phyloP scores from a whole-genome alignment of 2,329 filamentous ascomycete genomes.

The Colletotrichum horii region DNA sequence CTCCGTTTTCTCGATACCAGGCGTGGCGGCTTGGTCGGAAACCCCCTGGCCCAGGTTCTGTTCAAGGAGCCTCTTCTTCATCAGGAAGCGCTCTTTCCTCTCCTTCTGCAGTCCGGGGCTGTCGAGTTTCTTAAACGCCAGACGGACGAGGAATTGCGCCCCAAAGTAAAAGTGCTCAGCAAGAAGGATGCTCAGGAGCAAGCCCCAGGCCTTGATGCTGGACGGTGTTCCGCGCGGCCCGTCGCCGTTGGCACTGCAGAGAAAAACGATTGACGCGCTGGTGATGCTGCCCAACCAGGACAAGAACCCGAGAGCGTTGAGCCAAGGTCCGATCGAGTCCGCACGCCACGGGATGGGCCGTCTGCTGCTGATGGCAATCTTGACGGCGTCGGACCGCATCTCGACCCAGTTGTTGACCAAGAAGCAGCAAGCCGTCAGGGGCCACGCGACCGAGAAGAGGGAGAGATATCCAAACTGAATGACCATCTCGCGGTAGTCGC shows the following conservation, averaged over 20 bases:
- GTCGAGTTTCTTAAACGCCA: constrained; percentile 80
- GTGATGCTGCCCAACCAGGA: constrained; percentile 93
- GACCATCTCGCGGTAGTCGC: constrained; percentile 92
- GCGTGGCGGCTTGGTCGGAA: constrained; percentile 51
- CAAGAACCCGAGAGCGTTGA: constrained; percentile 85
- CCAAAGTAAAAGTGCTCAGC: constrained; percentile 91
- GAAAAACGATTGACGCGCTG: constrained; percentile 84
- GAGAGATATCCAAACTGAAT: constrained; percentile 87
- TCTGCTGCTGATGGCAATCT: constrained; percentile 89
- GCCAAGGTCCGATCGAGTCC: constrained; percentile 93
- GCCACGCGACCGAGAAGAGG: constrained; percentile 94
- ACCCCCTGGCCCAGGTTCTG: constrained; percentile 69
- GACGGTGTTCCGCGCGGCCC: constrained; percentile 69
- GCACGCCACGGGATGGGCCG: constrained; percentile 88
- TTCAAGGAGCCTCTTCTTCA: constrained; percentile 80
- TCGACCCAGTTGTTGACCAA: constrained; percentile 97
- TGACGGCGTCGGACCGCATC: constrained; percentile 89
- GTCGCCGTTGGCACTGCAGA: constrained; percentile 84
- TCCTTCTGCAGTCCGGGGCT: constrained; percentile 87
- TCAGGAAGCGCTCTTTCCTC: constrained; percentile 77
- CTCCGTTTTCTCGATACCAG: constrained; percentile 56
- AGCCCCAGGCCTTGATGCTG: constrained; percentile 77
- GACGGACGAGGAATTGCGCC: constrained; percentile 73
- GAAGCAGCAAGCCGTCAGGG: constrained; percentile 87
- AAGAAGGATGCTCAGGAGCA: constrained; percentile 82